Percentiles rank a stretch among this genome's conserved stretches.
Evolutionary conservation across 768 basidiomycete species (phyloP).

Genomic region (Hericium alpestre): DNA sequence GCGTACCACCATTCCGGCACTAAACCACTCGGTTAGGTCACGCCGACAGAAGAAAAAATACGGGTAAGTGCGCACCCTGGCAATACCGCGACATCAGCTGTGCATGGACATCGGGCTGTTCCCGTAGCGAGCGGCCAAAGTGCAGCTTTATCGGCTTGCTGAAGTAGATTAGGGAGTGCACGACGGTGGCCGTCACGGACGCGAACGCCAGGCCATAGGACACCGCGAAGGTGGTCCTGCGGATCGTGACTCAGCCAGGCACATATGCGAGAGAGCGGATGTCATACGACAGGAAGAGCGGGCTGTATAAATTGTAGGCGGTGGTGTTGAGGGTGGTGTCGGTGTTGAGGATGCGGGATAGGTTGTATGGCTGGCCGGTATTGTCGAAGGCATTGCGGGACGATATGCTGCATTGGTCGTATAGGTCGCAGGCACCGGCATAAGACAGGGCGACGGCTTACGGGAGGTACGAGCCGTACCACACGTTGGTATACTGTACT

Average conservation of each 20-base stretch:
- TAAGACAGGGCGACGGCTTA: constrained; percentile 12
- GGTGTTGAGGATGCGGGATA: constrained; percentile 26
- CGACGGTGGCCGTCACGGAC: constrained; percentile 32
- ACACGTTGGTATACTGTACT: constrained; percentile 20
- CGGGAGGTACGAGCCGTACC: constrained; percentile 25
- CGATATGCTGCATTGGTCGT: constrained; percentile 16
- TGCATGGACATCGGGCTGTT: constrained; percentile 40
- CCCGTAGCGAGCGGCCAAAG: constrained; percentile 28
- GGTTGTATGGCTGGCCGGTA: constrained; percentile 28
- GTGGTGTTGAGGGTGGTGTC: constrained; percentile 24
- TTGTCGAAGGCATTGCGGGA: constrained; percentile 31
- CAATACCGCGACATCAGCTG: constrained; percentile 28
- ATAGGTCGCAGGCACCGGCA: neutral
- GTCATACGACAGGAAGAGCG: constrained; percentile 26
- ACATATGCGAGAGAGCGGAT: neutral
- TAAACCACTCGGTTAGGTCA: neutral
- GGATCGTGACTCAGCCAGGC: neutral
- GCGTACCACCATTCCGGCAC: constrained; percentile 33
- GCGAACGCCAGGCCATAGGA: constrained; percentile 44
- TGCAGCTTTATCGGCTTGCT: constrained; percentile 30
- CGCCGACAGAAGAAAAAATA: neutral
- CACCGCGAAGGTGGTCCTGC: constrained; percentile 46
- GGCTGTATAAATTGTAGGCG: constrained; percentile 30
- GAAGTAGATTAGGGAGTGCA: constrained; percentile 33
- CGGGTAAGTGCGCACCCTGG: neutral